Base-by-base conservation (phyloP, 2,329 filamentous ascomycete genomes). In the Penicillium sclerotiorum region DNA sequence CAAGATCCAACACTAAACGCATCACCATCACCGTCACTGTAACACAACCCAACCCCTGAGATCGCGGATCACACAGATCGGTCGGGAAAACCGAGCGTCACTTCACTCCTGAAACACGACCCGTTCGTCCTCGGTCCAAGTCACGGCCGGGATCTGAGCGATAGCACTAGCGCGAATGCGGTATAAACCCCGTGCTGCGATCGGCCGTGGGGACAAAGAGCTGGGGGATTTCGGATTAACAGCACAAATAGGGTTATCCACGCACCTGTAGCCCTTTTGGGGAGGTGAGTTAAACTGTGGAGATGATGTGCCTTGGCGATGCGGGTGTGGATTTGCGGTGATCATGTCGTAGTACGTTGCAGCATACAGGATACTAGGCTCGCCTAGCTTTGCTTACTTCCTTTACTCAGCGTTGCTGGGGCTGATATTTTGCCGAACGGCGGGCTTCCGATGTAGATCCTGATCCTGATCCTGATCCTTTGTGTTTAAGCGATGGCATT, bases 161-260 rank as follows among this genome's bases (percentile, higher is more conserved):
- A 53, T 30, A 8, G 27, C 30, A 9, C 47, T 33, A 51, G 28
- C 23, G 50, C 47, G 6, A 5, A 22, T n/a, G 18, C 13, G 51
- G 59, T 52, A 62, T 57, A 61, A 61, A 49, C 56, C 58, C 59
- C 59, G 59, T 55, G 44, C 44, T 28, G 36, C 11, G 43, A 46
- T 46, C 43, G 43, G 32, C 35, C 21, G 15, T 5, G 5, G n/a
- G n/a, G n/a, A n/a, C n/a, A n/a, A n/a, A n/a, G n/a, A n/a, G n/a
- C n/a, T n/a, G n/a, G n/a, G n/a, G n/a, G n/a, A n/a, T n/a, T n/a
- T n/a, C n/a, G n/a, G n/a, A n/a, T n/a, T n/a, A n/a, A n/a, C n/a
- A n/a, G n/a, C n/a, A n/a, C n/a, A n/a, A n/a, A n/a, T n/a, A n/a
- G n/a, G n/a, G n/a, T n/a, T n/a, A n/a, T n/a, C n/a, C n/a, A 11